Conservation (phyloP, 2,329 filamentous ascomycete genomes). For the Penicillium sp. region DNA sequence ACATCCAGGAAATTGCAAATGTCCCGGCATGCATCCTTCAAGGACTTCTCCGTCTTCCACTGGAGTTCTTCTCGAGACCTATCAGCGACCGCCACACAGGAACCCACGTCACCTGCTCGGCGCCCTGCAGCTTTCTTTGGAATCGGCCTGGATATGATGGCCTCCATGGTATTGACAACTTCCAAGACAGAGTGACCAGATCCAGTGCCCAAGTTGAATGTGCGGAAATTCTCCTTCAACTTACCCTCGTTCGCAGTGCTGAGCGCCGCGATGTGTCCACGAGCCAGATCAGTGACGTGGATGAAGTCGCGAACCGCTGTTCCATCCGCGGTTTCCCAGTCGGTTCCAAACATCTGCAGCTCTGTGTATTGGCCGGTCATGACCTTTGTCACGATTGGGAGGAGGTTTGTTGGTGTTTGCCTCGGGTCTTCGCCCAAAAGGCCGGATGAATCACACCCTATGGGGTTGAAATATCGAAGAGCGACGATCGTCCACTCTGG, state of each 20-base stretch:
- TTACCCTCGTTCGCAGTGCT: slow-evolving; percentile 32
- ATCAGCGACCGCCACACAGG: slow-evolving; percentile 36
- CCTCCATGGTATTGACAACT: slow-evolving; percentile 37
- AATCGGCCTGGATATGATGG: slow-evolving; percentile 33
- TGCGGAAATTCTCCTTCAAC: slow-evolving; percentile 39
- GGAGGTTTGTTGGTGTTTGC: slow-evolving; percentile 58
- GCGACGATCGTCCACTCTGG: slow-evolving; percentile 59
- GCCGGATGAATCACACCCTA: slow-evolving; percentile 61
- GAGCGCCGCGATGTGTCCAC: slow-evolving; percentile 59
- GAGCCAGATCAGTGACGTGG: slow-evolving; percentile 60
- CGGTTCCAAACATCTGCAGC: slow-evolving; percentile 59
- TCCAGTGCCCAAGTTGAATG: slow-evolving; percentile 40
- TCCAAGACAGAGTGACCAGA: slow-evolving; percentile 37
- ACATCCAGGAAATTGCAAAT: slow-evolving; percentile 37
- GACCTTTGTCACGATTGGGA: slow-evolving; percentile 60
- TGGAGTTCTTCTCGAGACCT: slow-evolving; percentile 52
- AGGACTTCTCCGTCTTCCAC: slow-evolving; percentile 37
- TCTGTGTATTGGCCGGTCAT: slow-evolving; percentile 51
- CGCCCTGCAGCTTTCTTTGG: slow-evolving; percentile 30
- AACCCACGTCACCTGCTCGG: slow-evolving; percentile 38
- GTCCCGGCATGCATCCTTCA: slow-evolving; percentile 36
- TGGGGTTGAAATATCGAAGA: slow-evolving; percentile 63
- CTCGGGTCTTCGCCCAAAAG: slow-evolving; percentile 60
- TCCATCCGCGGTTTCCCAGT: slow-evolving; percentile 62
- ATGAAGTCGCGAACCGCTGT: slow-evolving; percentile 65